A percentile compares a stretch with the other conserved stretches of the same genome.
phyloP scores from a whole-genome alignment of 2,329 filamentous ascomycete genomes.

The Phialophora expanda region DNA sequence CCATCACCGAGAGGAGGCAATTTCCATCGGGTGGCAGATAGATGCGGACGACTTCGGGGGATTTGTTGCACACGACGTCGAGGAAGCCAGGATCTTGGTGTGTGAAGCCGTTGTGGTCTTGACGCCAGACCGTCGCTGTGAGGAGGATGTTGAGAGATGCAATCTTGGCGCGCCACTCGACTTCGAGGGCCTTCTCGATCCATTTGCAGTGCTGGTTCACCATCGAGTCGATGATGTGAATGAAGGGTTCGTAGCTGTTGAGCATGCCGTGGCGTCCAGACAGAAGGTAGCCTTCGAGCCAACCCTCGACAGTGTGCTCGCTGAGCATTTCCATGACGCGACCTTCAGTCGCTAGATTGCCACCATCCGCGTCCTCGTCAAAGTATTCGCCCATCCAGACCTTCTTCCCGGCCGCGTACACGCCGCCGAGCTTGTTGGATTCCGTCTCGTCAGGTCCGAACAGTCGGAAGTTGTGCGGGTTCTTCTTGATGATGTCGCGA shows the following conservation, averaged over 20 bases:
- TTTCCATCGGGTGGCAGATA: conserved; percentile 82
- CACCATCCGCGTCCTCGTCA: conserved; percentile 74
- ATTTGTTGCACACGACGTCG: conserved; percentile 79
- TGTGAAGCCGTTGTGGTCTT: conserved; percentile 84
- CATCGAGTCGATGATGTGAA: conserved; percentile 84
- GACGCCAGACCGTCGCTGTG: conserved; percentile 78
- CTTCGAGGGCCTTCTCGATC: conserved; percentile 80
- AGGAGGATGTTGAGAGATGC: conserved; percentile 79
- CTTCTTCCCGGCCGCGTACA: conserved; percentile 77
- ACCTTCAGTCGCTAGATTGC: conserved; percentile 70
- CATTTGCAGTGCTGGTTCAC: conserved; percentile 87
- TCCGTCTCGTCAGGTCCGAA: conserved; percentile 82
- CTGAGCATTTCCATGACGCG: conserved; percentile 85
- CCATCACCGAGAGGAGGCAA: conserved; percentile 74
- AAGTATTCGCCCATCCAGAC: conserved; percentile 81
- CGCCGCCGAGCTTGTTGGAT: conserved; percentile 74
- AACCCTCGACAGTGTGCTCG: conserved; percentile 79
- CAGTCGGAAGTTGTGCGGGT: conserved; percentile 72
- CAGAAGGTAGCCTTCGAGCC: conserved; percentile 78
- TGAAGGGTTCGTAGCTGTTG: conserved; percentile 83
- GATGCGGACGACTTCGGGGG: conserved; percentile 77
- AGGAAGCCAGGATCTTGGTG: conserved; percentile 82
- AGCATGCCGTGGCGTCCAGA: conserved; percentile 76
- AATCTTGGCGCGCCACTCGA: conserved; percentile 75
- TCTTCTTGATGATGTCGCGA: conserved; percentile 68